Percentiles rank a stretch among this genome's conserved stretches.
These are phyloP conservation scores for Penicillium simplicissimum DNA, from an alignment of 495 filamentous ascomycete genomes.

Conservation along the genomic window DNA sequence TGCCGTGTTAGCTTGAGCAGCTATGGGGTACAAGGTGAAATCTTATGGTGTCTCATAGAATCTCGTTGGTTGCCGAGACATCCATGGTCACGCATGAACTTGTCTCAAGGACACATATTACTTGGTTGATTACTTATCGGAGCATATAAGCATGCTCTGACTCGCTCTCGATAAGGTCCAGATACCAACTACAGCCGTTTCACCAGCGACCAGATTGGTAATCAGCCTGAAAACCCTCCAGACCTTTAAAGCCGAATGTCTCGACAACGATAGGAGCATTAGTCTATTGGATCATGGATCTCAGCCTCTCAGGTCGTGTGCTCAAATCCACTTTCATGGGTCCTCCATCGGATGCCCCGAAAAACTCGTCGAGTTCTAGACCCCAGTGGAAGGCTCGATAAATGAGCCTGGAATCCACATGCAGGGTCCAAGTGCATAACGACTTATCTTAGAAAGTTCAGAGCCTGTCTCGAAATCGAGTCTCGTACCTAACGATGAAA, in stretches of 20 bases:
- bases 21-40: no score
- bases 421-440: not conserved
- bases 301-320: not conserved
- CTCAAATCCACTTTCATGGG: not conserved
- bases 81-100: no score
- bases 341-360: not conserved
- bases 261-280: not conserved
- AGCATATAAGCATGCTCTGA: no score
- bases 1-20: no score
- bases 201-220: not conserved
- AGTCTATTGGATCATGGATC: not conserved
- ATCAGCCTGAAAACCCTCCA: not conserved
- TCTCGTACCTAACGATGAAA: not conserved
- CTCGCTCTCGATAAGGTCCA: not conserved
- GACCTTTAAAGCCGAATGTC: not conserved
- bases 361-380: conserved; percentile 10
- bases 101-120: no score
- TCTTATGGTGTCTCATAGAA: no score
- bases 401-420: not conserved
- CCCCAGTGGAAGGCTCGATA: not conserved
- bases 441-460: not conserved
- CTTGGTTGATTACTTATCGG: no score
- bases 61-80: no score
- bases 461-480: not conserved
- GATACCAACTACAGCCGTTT: not conserved